Conservation (phyloP, 176 grass and related monocot genomes). For the Tuctoria greenei region DNA sequence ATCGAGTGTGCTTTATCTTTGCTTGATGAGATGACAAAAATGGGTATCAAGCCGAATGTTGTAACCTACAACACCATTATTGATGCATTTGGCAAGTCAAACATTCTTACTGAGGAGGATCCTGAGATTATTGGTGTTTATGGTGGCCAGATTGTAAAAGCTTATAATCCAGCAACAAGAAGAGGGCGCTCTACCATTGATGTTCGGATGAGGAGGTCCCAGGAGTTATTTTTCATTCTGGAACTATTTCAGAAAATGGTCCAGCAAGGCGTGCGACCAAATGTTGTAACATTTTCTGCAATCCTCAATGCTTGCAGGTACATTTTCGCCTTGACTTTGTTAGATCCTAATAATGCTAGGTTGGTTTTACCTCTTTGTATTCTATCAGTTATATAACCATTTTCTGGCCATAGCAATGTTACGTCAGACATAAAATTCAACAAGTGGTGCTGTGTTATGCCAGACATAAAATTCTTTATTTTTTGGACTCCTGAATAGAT, state of each 20-base stretch:
- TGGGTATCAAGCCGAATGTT: conserved; percentile 91
- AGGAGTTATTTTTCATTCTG: conserved; percentile 92
- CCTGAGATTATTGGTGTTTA: conserved; percentile 45
- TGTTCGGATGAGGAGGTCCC: conserved; percentile 61
- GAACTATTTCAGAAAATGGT: conserved; percentile 98
- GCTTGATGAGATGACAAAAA: conserved; percentile 91
- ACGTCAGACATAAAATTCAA: background rate
- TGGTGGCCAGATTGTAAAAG: conserved; percentile 57
- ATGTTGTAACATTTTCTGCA: conserved; percentile 97
- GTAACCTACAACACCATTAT: conserved; percentile 97
- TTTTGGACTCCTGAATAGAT: background rate
- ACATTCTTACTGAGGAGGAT: conserved; percentile 53
- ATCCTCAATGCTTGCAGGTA: conserved; percentile 99
- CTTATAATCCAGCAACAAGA: conserved; percentile 41
- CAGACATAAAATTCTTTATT: background rate
- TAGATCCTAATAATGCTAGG: conserved; percentile 15
- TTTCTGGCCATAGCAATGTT: conserved; percentile 3
- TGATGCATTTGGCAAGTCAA: conserved; percentile 93
- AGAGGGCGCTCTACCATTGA: conserved; percentile 41
- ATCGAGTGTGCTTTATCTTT: conserved; percentile 87
- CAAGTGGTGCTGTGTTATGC: background rate
- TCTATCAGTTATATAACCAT: background rate
- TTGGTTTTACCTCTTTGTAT: background rate
- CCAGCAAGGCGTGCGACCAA: conserved; percentile 90
- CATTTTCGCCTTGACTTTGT: conserved; percentile 12